Conservation (phyloP, 2,329 filamentous ascomycete genomes). For the Colletotrichum musicola region DNA sequence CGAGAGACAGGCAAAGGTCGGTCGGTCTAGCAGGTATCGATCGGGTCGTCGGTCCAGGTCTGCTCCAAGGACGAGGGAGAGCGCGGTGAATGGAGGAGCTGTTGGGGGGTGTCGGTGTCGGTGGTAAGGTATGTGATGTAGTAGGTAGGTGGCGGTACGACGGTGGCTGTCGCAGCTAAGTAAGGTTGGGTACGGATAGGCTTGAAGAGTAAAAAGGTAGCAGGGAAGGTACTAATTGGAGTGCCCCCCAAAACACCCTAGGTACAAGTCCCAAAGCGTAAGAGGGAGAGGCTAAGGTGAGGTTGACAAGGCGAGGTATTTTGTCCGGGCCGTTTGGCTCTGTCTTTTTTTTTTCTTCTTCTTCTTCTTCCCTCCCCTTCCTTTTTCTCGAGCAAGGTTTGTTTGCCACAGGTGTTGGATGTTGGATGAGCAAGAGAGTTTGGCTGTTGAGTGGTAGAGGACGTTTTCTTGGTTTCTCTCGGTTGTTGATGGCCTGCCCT, state of each 20-base stretch:
- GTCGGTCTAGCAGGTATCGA: slow-evolving; percentile 23
- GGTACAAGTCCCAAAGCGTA: too few species aligned
- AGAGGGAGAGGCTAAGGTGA: too few species aligned
- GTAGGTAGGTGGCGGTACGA: slow-evolving; percentile 21
- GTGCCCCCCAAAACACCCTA: too few species aligned
- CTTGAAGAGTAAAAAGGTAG: not conserved
- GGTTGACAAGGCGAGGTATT: not conserved
- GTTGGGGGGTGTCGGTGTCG: slow-evolving; percentile 15
- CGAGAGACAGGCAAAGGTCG: slow-evolving; percentile 29
- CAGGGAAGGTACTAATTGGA: too few species aligned
- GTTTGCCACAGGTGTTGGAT: slow-evolving; percentile 28
- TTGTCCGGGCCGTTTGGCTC: slow-evolving; percentile 3
- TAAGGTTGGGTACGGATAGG: not conserved
- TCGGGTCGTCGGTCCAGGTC: slow-evolving; percentile 22
- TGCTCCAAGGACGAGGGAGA: slow-evolving; percentile 21
- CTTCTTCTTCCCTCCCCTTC: too few species aligned
- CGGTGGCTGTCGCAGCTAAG: slow-evolving; percentile 32
- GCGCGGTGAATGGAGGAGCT: slow-evolving; percentile 20
- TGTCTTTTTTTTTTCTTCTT: too few species aligned
- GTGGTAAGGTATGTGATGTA: slow-evolving; percentile 4
- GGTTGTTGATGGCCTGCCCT: slow-evolving; percentile 11
- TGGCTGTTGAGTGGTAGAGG: slow-evolving; percentile 12
- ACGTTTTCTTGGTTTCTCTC: slow-evolving; percentile 15
- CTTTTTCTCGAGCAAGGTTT: slow-evolving; percentile 17
- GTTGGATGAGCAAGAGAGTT: slow-evolving; percentile 22